Evolutionary conservation across 1,139 yeast genomes (phyloP), one percentile per base, ranked within the genome.

Genomic region (Pichia inconspicua): DNA sequence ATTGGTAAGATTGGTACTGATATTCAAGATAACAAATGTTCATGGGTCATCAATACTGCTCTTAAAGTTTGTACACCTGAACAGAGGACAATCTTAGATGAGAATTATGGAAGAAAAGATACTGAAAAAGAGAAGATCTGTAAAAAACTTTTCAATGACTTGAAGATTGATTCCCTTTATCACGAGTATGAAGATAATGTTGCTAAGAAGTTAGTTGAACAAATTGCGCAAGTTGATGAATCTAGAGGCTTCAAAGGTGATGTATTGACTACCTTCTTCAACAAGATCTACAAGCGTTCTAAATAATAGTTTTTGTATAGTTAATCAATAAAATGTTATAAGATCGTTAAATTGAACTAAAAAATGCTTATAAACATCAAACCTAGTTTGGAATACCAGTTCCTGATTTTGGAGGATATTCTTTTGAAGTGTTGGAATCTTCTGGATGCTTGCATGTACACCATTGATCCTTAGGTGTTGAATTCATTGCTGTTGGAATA

Each of bases 1-100:
- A 92, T 92, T 64, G 99, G 99, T 55, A 94, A 94, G 75, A 88
- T 94, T 58, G 99, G 99, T 58, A 94, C 98, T 51, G 99, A 94
- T 67, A 94, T 94, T 64, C 87, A 87, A 72, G 99, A 94, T 69
- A 94, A 94, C 78, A 94, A 94, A 71, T 94, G 98, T 69, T 86
- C 97, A 43, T 94, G 99, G 99, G 83, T 94, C 52, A 78, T 94
- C 61, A 92, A 92, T 75, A 87, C 88, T 62, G 98, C 98, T 9
- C 77, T 94, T 60, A 77, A 84, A 66, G 73, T 82, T 58, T 94
- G 80, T 46, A 75, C 79, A 32, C 78, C 88, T 44, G 94, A 82
- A 57, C 97, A 94, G 72, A 84, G 97, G 67, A 67, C 74, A 60
- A 55, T 84, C 10, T 77, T 94, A 57, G 97, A 92, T 63, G 81